Percentiles rank a stretch among this genome's conserved stretches.
Conservation (phyloP, 2,329 filamentous ascomycete genomes). For the Ceratocystis alfenasii region DNA sequence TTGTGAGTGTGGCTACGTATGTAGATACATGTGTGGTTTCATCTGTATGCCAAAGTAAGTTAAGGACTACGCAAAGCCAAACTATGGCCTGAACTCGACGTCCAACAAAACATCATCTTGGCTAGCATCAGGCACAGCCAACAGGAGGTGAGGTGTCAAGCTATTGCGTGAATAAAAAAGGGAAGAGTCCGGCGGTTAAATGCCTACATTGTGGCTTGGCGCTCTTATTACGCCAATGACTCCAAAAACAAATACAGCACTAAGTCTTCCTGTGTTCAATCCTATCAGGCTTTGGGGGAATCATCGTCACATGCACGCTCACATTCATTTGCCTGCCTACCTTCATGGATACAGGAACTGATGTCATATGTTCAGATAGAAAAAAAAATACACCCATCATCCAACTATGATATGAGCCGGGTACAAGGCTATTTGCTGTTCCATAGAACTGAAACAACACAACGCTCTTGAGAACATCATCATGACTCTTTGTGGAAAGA, state of each 20-base stretch:
- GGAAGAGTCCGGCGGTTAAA: background rate
- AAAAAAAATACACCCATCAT: constrained; percentile 12
- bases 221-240: background rate
- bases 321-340: background rate
- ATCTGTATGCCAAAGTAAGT: background rate
- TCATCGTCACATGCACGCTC: too few relatives aligned
- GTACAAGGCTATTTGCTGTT: background rate
- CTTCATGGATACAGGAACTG: background rate
- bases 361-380: constrained; percentile 7
- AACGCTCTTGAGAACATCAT: background rate
- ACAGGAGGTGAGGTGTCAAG: too few relatives aligned
- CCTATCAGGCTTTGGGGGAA: too few relatives aligned
- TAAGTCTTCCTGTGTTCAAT: too few relatives aligned
- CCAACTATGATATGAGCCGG: constrained; percentile 16
- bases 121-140: background rate
- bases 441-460: constrained; percentile 4
- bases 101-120: background rate
- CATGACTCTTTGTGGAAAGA: constrained; percentile 13
- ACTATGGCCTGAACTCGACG: background rate
- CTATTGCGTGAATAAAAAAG: background rate
- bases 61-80: background rate
- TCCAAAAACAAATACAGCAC: background rate
- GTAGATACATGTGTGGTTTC: background rate
- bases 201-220: background rate
- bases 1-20: background rate